Conservation (phyloP, 768 basidiomycete genomes). For the Termitomyces sp. region DNA sequence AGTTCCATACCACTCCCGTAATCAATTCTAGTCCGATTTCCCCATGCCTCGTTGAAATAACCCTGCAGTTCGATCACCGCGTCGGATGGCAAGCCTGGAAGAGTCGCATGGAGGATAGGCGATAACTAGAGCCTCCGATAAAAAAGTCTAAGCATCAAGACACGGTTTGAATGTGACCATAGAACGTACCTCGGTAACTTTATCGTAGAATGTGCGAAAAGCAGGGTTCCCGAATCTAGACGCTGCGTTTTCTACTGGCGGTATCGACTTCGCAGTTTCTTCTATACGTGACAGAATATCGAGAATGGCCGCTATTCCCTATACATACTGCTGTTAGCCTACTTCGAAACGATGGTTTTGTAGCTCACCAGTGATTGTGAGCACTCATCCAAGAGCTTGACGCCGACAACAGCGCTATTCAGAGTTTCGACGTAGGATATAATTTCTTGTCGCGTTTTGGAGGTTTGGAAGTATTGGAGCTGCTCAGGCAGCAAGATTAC, state of each 20-base stretch:
- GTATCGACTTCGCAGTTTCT: constrained; percentile 58
- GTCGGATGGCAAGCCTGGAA: constrained; percentile 53
- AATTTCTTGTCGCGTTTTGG: constrained; percentile 62
- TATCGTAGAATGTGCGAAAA: constrained; percentile 88
- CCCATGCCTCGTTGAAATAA: constrained; percentile 89
- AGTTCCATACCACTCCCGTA: constrained; percentile 99
- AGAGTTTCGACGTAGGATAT: constrained; percentile 66
- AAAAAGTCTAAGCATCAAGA: background rate
- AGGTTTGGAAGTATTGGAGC: constrained; percentile 75
- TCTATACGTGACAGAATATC: constrained; percentile 63
- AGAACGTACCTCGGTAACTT: constrained; percentile 54
- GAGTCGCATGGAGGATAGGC: constrained; percentile 44
- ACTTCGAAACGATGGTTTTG: constrained; percentile 7
- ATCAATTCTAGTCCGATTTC: constrained; percentile 86
- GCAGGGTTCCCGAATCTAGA: constrained; percentile 98
- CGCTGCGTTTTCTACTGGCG: constrained; percentile 83
- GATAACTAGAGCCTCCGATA: constrained; percentile 36
- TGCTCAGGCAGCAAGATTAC: constrained; percentile 72
- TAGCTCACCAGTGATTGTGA: constrained; percentile 50
- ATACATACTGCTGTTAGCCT: constrained; percentile 6
- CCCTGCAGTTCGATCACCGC: constrained; percentile 63
- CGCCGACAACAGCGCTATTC: constrained; percentile 69
- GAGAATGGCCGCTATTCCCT: constrained; percentile 66
- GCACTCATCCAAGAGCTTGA: constrained; percentile 67
- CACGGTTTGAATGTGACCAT: background rate